phyloP scores from a whole-genome alignment of 148 eudicot genomes.

The Rheum nobile region DNA sequence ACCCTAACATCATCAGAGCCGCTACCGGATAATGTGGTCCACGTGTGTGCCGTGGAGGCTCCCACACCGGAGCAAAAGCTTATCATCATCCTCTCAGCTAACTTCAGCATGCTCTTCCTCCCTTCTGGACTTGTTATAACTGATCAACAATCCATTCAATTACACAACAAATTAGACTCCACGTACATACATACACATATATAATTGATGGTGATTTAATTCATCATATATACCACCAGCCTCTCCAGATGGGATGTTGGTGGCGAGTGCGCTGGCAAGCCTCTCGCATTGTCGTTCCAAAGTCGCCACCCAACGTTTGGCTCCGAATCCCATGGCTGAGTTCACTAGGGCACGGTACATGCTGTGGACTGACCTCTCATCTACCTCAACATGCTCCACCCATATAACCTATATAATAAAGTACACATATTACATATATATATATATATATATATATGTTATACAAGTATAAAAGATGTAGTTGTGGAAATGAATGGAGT shows the following conservation, averaged over 20 bases:
- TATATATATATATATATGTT: no score
- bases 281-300: slow-evolving; percentile 84
- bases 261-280: slow-evolving; percentile 81
- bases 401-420: slow-evolving; percentile 5
- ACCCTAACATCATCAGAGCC: slow-evolving; percentile 97
- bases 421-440: background rate
- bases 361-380: slow-evolving; percentile 52
- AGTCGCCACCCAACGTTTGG: slow-evolving; percentile 83
- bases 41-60: slow-evolving; percentile 93
- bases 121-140: slow-evolving; percentile 90
- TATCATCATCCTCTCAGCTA: slow-evolving; percentile 95
- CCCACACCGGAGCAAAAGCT: slow-evolving; percentile 99
- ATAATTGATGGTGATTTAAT: background rate
- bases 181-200: background rate
- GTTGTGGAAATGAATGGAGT: background rate
- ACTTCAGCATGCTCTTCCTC: slow-evolving; percentile 95
- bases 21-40: slow-evolving; percentile 96
- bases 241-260: slow-evolving; percentile 77
- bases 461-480: no score
- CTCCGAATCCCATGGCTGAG: slow-evolving; percentile 77
- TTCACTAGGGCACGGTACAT: slow-evolving; percentile 61
- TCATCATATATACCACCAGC: slow-evolving; percentile 50
- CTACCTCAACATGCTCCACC: slow-evolving; percentile 15
- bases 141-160: slow-evolving; percentile 9
- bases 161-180: background rate